Evolutionary conservation across 2,329 filamentous ascomycete species (phyloP).

Genomic region (Aspergillus glaucus): DNA sequence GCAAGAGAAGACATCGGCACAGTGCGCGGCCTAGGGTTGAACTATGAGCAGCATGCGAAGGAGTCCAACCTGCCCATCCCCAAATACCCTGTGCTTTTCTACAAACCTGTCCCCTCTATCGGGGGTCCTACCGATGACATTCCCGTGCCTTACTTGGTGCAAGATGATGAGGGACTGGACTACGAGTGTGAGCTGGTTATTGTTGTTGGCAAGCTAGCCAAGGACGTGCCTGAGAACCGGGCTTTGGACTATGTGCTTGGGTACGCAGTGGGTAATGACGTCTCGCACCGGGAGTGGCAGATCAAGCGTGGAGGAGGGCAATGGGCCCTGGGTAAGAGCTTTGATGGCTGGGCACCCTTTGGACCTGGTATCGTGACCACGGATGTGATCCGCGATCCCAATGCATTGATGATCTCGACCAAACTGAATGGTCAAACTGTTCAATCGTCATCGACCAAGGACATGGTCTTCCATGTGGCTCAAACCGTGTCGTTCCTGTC

Average conservation of each 20-base stretch:
- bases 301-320: slow-evolving; percentile 61
- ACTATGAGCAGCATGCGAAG: slow-evolving; percentile 66
- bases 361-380: slow-evolving; percentile 64
- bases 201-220: slow-evolving; percentile 62
- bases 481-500: slow-evolving; percentile 43
- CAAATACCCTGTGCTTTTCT: slow-evolving; percentile 66
- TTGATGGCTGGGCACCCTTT: slow-evolving; percentile 68
- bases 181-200: slow-evolving; percentile 76
- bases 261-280: slow-evolving; percentile 69
- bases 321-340: slow-evolving; percentile 67
- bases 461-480: slow-evolving; percentile 45
- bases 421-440: slow-evolving; percentile 44
- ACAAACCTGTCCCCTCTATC: slow-evolving; percentile 63
- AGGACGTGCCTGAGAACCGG: slow-evolving; percentile 57
- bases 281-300: slow-evolving; percentile 76
- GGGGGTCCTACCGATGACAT: slow-evolving; percentile 60
- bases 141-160: slow-evolving; percentile 59
- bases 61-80: slow-evolving; percentile 65
- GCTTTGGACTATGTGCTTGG: slow-evolving; percentile 69
- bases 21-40: slow-evolving; percentile 63
- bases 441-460: slow-evolving; percentile 45
- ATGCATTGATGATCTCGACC: slow-evolving; percentile 39
- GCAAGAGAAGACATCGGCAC: slow-evolving; percentile 58
- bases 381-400: slow-evolving; percentile 40
- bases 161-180: slow-evolving; percentile 61